phyloP scores from a whole-genome alignment of 2,329 filamentous ascomycete species.

The Colletotrichum destructivum region DNA sequence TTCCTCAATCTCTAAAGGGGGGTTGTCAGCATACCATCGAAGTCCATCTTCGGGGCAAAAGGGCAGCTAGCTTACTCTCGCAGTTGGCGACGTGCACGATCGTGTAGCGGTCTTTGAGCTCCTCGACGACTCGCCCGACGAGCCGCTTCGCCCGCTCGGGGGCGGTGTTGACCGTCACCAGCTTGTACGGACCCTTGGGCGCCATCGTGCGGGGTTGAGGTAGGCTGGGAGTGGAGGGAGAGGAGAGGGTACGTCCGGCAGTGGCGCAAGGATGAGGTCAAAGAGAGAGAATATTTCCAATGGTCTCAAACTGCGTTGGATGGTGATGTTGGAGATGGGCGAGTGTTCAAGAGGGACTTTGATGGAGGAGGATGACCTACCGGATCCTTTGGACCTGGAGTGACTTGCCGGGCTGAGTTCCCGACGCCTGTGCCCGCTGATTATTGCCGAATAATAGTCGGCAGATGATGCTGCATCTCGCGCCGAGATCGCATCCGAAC shows the following conservation, averaged over 20 bases:
- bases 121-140: constrained; percentile 73
- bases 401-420: neutral
- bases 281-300: no score
- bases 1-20: constrained; percentile 65
- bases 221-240: neutral
- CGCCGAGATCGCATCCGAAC: constrained; percentile 11
- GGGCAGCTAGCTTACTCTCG: constrained; percentile 62
- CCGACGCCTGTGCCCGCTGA: neutral
- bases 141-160: constrained; percentile 75
- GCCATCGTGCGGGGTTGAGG: constrained; percentile 42
- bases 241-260: neutral
- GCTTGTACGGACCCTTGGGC: constrained; percentile 71
- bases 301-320: no score
- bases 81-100: constrained; percentile 76
- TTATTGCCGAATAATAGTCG: neutral
- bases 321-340: no score
- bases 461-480: neutral
- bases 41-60: neutral
- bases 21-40: constrained; percentile 7
- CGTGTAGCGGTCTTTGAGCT: constrained; percentile 74
- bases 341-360: neutral
- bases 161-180: constrained; percentile 78
- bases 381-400: neutral
- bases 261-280: neutral
- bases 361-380: neutral